phyloP scores from a whole-genome alignment of 306 rosid genomes.

The Gillenia trifoliata region DNA sequence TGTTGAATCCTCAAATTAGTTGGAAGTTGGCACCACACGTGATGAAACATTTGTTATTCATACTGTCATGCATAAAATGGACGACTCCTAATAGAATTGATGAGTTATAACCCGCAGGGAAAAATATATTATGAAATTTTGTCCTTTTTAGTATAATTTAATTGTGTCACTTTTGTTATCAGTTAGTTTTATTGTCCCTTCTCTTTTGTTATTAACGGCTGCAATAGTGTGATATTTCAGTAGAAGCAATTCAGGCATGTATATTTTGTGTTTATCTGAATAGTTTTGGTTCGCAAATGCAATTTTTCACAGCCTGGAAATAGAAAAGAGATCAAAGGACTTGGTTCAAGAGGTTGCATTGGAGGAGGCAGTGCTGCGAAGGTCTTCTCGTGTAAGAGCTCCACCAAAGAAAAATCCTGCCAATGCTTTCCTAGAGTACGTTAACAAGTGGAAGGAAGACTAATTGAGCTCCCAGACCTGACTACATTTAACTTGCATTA shows the following conservation, averaged over 20 bases:
- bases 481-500: neutral
- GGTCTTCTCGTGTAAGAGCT: slow-evolving; percentile 94
- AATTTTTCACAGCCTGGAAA: slow-evolving; percentile 43
- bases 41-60: neutral
- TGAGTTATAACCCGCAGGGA: neutral
- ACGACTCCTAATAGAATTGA: neutral
- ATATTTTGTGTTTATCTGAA: neutral
- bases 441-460: slow-evolving; percentile 86
- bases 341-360: slow-evolving; percentile 40
- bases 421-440: slow-evolving; percentile 70
- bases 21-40: too few species aligned
- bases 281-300: neutral
- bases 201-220: neutral
- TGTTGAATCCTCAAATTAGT: neutral
- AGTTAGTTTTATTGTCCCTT: too few species aligned
- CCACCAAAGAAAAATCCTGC: slow-evolving; percentile 82
- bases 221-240: slow-evolving; percentile 1
- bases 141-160: neutral
- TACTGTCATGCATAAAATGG: neutral
- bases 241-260: neutral
- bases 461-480: slow-evolving; percentile 10
- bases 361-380: slow-evolving; percentile 72
- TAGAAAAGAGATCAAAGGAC: slow-evolving; percentile 65
- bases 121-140: neutral
- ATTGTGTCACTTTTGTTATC: too few species aligned